A percentile compares a stretch with the other conserved stretches of the same genome.
Conservation (phyloP, 148 eudicot genomes). For the Rhododendron henanense region DNA sequence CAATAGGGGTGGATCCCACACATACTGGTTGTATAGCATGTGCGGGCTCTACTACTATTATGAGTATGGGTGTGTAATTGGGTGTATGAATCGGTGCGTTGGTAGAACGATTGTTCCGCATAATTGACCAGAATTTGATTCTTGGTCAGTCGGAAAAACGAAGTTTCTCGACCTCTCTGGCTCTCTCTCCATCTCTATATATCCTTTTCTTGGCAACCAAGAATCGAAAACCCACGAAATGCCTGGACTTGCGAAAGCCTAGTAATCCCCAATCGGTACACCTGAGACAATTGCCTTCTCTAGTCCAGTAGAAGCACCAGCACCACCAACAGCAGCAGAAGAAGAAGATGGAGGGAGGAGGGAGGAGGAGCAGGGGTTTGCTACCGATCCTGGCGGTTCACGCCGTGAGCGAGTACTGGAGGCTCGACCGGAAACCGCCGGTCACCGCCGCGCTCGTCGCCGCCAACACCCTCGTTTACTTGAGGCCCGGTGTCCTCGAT, state of each 20-base stretch:
- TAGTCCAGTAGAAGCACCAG: not conserved
- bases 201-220: not conserved
- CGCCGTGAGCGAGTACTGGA: conserved; percentile 2
- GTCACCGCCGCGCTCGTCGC: conserved; percentile 1
- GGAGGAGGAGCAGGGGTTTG: not conserved
- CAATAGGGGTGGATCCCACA: too few species aligned
- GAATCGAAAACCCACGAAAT: not conserved
- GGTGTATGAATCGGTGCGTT: too few species aligned
- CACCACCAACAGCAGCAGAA: not conserved
- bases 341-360: not conserved
- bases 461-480: not conserved
- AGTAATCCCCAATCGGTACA: not conserved
- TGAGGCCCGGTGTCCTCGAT: not conserved
- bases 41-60: too few species aligned
- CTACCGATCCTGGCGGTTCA: not conserved
- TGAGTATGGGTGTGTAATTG: too few species aligned
- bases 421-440: conserved; percentile 1
- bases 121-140: too few species aligned
- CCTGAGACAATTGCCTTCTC: not conserved
- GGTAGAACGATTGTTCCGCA: too few species aligned
- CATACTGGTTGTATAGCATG: too few species aligned
- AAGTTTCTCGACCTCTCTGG: not conserved
- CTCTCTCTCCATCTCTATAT: not conserved
- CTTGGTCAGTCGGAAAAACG: too few species aligned
- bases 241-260: not conserved